Percentiles rank a stretch among this genome's conserved stretches.
phyloP scores from a whole-genome alignment of 192 early-diverging fungal species.

The Entophlyctis helioformis region DNA sequence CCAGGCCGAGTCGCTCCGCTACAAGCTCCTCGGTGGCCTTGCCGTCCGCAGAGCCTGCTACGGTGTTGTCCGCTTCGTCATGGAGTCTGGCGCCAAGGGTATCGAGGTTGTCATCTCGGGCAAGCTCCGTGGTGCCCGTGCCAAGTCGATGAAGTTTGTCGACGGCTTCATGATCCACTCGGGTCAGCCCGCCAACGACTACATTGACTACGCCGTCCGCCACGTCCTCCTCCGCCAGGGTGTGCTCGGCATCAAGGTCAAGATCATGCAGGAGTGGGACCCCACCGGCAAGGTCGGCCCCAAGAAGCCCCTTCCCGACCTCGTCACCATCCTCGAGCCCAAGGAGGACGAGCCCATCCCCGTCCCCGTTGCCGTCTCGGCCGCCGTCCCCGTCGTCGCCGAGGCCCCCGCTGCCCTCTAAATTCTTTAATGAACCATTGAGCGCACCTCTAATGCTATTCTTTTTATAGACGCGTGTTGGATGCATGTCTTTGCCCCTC shows the following conservation, averaged over 20 bases:
- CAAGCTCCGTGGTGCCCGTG: slow-evolving; percentile 99
- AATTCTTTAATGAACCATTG: no score
- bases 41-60: slow-evolving; percentile 96
- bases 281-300: slow-evolving; percentile 86
- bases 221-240: slow-evolving; percentile 98
- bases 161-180: slow-evolving; percentile 99
- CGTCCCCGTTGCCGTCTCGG: slow-evolving; percentile 23
- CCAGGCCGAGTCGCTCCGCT: slow-evolving; percentile 96
- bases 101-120: slow-evolving; percentile 98
- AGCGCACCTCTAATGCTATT: no score
- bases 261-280: slow-evolving; percentile 97
- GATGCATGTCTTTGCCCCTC: no score
- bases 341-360: slow-evolving; percentile 68
- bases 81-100: slow-evolving; percentile 99
- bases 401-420: slow-evolving; percentile 20
- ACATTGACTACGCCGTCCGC: slow-evolving; percentile 90
- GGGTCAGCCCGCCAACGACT: slow-evolving; percentile 93
- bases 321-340: slow-evolving; percentile 84
- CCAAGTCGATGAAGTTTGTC: slow-evolving; percentile 99
- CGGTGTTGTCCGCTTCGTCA: slow-evolving; percentile 96
- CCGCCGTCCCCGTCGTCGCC: slow-evolving; percentile 23
- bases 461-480: no score
- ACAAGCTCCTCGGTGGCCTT: slow-evolving; percentile 93
- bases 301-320: slow-evolving; percentile 91
- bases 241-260: slow-evolving; percentile 99